A percentile compares a stretch with the other conserved stretches of the same genome.
Conservation (phyloP, 345 rosid genomes). For the Eucalyptus pauciflora region DNA sequence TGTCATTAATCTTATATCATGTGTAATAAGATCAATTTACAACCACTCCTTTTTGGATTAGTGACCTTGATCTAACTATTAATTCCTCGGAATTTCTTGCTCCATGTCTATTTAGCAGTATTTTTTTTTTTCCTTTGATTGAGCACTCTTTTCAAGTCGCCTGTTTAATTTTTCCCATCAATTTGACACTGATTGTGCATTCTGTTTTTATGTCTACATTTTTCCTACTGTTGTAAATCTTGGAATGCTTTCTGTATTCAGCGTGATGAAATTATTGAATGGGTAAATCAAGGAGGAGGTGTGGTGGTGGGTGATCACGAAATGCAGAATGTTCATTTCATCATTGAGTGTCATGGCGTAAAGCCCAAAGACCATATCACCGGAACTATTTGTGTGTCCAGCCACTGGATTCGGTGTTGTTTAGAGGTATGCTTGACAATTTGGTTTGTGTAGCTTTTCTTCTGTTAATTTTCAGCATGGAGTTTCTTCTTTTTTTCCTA, state of each 20-base stretch:
- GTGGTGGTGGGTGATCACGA: slow-evolving; percentile 31
- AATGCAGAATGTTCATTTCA: slow-evolving; percentile 35
- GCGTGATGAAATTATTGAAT: slow-evolving; percentile 72
- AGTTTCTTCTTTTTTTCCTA: background rate
- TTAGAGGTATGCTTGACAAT: slow-evolving; percentile 53
- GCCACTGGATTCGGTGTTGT: slow-evolving; percentile 92
- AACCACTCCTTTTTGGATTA: background rate
- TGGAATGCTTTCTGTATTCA: slow-evolving; percentile 12
- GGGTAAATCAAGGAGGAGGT: slow-evolving; percentile 93
- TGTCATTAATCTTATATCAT: background rate
- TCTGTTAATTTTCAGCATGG: background rate
- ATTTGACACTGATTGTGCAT: background rate
- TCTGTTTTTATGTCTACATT: background rate
- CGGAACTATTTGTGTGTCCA: slow-evolving; percentile 51
- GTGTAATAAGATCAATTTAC: background rate
- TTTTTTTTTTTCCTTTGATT: background rate
- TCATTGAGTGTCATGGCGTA: slow-evolving; percentile 70
- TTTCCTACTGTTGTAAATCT: background rate
- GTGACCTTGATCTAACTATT: background rate
- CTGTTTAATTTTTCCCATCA: background rate
- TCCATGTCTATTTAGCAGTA: background rate
- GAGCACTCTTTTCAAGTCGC: background rate
- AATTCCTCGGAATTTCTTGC: background rate
- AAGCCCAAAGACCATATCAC: slow-evolving; percentile 9
- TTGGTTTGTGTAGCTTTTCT: background rate